phyloP scores from a whole-genome alignment of 2,329 filamentous ascomycete species.

The Hypoxylon sp. region DNA sequence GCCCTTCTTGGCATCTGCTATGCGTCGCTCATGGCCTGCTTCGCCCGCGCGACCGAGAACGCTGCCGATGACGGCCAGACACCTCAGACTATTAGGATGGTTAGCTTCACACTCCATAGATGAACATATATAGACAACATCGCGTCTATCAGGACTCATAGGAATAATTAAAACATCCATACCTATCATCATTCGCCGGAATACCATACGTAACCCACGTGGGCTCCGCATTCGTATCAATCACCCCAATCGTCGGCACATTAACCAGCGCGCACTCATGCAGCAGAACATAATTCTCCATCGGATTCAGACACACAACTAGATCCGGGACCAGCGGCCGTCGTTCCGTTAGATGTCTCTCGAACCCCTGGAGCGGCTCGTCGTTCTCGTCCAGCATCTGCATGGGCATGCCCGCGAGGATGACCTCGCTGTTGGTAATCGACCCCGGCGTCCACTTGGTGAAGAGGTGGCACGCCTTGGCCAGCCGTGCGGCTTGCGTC shows the following conservation, averaged over 20 bases:
- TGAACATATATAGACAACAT: too few relatives aligned
- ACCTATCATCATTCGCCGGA: slow-evolving; percentile 96
- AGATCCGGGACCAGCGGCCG: slow-evolving; percentile 86
- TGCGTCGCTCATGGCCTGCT: slow-evolving; percentile 77
- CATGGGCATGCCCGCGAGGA: slow-evolving; percentile 77
- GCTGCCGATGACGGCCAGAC: slow-evolving; percentile 84
- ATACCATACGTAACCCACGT: slow-evolving; percentile 97
- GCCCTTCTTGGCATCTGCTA: slow-evolving; percentile 73
- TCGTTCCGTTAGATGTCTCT: slow-evolving; percentile 73
- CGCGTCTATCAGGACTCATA: neutral
- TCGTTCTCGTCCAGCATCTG: slow-evolving; percentile 86
- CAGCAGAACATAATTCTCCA: slow-evolving; percentile 91
- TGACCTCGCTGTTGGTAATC: slow-evolving; percentile 93
- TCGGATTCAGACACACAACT: slow-evolving; percentile 91
- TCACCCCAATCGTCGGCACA: slow-evolving; percentile 93
- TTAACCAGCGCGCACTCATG: slow-evolving; percentile 91
- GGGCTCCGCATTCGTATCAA: slow-evolving; percentile 94
- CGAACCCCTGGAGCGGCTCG: slow-evolving; percentile 70
- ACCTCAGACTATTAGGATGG: slow-evolving; percentile 71
- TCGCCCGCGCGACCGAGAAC: slow-evolving; percentile 88
- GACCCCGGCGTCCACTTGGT: slow-evolving; percentile 92
- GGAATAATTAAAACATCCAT: slow-evolving; percentile 48
- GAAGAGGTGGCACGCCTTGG: slow-evolving; percentile 88
- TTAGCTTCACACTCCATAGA: slow-evolving; percentile 46
- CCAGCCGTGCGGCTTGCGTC: slow-evolving; percentile 82